Evolutionary conservation across 768 basidiomycete species (phyloP).

Genomic region (Pisolithus tinctorius): DNA sequence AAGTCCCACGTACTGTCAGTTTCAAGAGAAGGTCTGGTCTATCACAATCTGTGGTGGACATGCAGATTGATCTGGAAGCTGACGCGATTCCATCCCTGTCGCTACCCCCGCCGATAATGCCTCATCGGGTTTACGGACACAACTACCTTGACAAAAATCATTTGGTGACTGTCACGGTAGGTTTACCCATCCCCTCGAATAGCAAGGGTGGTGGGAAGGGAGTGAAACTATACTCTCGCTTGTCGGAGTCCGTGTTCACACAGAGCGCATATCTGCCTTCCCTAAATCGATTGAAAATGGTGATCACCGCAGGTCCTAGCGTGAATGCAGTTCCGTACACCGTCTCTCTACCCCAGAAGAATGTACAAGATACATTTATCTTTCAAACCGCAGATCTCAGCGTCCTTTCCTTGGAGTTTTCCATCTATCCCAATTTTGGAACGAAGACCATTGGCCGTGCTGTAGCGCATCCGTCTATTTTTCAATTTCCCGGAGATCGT

Average conservation of each 20-base stretch:
- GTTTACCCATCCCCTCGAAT: conserved; percentile 37
- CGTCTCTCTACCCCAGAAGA: conserved; percentile 76
- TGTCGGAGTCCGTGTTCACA: conserved; percentile 61
- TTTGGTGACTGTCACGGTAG: conserved; percentile 82
- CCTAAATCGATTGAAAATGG: conserved; percentile 80
- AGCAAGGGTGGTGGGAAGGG: conserved; percentile 32
- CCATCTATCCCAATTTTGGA: conserved; percentile 95
- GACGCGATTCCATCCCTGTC: conserved; percentile 94
- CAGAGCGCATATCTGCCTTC: conserved; percentile 64
- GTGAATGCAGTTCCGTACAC: conserved; percentile 85
- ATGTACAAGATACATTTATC: conserved; percentile 64
- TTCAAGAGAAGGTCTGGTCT: conserved; percentile 13
- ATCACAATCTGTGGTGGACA: conserved; percentile 23
- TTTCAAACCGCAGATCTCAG: conserved; percentile 81
- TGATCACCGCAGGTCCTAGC: conserved; percentile 85
- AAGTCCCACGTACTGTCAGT: conserved; percentile 9
- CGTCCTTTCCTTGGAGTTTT: conserved; percentile 79
- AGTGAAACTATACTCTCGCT: conserved; percentile 67
- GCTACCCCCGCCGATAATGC: conserved; percentile 96
- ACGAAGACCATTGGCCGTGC: conserved; percentile 94
- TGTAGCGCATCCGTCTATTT: conserved; percentile 72
- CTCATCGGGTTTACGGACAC: conserved; percentile 95
- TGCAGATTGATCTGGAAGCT: conserved; percentile 57
- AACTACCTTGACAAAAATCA: conserved; percentile 85
- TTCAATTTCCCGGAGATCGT: conserved; percentile 49